Conservation (phyloP, 805 yeast genomes). For the Hanseniaspora guilliermondii region DNA sequence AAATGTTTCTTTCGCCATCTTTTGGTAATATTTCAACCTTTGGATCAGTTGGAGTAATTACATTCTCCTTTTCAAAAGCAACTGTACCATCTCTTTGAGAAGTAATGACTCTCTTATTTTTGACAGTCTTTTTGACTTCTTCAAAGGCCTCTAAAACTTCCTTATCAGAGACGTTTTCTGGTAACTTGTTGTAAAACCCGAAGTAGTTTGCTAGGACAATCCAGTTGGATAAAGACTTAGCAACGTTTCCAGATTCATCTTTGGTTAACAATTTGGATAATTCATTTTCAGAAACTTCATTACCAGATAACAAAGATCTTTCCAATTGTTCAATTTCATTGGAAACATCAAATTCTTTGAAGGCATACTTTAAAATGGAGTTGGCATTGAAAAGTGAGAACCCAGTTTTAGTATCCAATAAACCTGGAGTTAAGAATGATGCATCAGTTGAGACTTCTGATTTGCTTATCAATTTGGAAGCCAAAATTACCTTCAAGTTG, state of each 20-base stretch:
- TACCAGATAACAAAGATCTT: slow-evolving; percentile 15
- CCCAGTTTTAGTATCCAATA: slow-evolving; percentile 21
- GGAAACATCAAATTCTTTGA: slow-evolving; percentile 37
- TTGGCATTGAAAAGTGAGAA: slow-evolving; percentile 48
- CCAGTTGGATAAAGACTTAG: slow-evolving; percentile 39
- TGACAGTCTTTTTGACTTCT: slow-evolving; percentile 35
- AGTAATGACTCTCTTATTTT: slow-evolving; percentile 28
- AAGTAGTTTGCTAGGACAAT: slow-evolving; percentile 48
- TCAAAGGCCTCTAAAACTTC: slow-evolving; percentile 36
- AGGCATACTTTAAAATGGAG: slow-evolving; percentile 54
- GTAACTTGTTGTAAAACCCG: slow-evolving; percentile 28
- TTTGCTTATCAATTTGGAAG: slow-evolving; percentile 23
- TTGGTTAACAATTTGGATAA: slow-evolving; percentile 24
- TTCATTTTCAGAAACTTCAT: slow-evolving; percentile 30
- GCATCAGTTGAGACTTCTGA: slow-evolving; percentile 23
- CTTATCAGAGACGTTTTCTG: slow-evolving; percentile 21
- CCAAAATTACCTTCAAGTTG: slow-evolving; percentile 26
- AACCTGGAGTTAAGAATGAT: slow-evolving; percentile 14
- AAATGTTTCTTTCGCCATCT: slow-evolving; percentile 59
- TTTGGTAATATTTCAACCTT: slow-evolving; percentile 47
- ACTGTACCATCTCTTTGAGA: slow-evolving; percentile 33
- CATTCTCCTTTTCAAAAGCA: slow-evolving; percentile 23
- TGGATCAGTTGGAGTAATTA: slow-evolving; percentile 19
- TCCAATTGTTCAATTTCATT: slow-evolving; percentile 22
- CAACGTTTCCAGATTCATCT: slow-evolving; percentile 20